These are phyloP conservation scores for Rasamsonia emersonii DNA, from an alignment of 2,329 filamentous ascomycete genomes.

Conservation along the genomic window DNA sequence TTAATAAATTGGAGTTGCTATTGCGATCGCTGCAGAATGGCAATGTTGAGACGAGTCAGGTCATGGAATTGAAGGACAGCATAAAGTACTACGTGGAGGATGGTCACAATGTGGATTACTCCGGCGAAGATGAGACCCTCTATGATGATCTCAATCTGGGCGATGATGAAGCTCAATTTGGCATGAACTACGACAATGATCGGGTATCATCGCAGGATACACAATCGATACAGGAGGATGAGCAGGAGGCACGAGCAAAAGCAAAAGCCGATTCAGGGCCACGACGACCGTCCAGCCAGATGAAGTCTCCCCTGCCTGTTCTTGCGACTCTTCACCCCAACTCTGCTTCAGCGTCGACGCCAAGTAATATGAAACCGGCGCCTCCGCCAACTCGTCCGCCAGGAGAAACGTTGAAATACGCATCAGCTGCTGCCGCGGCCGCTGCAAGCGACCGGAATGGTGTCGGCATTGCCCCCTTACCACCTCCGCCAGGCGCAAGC, in stretches of 20 bases:
- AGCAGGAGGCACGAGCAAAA: conserved; percentile 55
- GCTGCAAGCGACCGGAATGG: conserved; percentile 81
- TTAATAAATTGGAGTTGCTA: conserved; percentile 83
- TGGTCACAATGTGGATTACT: conserved; percentile 78
- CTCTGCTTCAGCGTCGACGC: conserved; percentile 38
- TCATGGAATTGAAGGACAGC: conserved; percentile 79
- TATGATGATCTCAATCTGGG: conserved; percentile 92
- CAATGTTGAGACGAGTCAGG: conserved; percentile 76
- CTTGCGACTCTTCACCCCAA: conserved; percentile 76
- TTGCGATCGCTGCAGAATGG: conserved; percentile 88
- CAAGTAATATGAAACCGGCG: conserved; percentile 80
- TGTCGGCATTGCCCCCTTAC: conserved; percentile 86
- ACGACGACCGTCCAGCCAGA: conserved; percentile 74
- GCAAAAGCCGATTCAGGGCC: conserved; percentile 50
- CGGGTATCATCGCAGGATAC: conserved; percentile 90
- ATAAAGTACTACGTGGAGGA: conserved; percentile 95
- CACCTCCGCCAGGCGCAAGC: conserved; percentile 67
- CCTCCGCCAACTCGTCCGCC: conserved; percentile 74
- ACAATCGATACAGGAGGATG: conserved; percentile 83
- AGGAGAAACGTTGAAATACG: conserved; percentile 90
- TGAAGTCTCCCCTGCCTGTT: conserved; percentile 90
- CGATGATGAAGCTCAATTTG: conserved; percentile 83
- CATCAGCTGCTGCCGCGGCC: conserved; percentile 87
- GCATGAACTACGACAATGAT: conserved; percentile 72
- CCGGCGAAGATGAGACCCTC: conserved; percentile 79